Evolutionary conservation across 352 stramenopile species (phyloP).

Genomic region (Phytophthora tubulina): DNA sequence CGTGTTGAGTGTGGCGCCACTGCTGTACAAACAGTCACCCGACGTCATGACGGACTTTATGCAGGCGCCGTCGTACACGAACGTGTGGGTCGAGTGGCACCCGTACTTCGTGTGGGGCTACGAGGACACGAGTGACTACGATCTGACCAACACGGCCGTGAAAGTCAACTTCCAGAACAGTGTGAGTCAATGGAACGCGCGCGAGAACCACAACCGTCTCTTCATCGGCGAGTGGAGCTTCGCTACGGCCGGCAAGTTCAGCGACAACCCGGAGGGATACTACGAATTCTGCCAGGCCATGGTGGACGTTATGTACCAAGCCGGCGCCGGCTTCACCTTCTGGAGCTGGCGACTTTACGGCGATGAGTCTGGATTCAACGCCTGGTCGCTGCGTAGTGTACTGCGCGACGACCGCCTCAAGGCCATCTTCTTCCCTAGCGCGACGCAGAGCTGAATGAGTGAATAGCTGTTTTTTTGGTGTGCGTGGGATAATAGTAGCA

Average conservation of each 20-base stretch:
- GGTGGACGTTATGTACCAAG: slow-evolving; percentile 64
- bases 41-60: slow-evolving; percentile 63
- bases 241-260: slow-evolving; percentile 62
- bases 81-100: slow-evolving; percentile 88
- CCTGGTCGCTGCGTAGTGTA: slow-evolving; percentile 72
- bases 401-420: slow-evolving; percentile 54
- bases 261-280: slow-evolving; percentile 47
- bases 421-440: slow-evolving; percentile 30
- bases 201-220: slow-evolving; percentile 47
- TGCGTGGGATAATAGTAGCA: background rate
- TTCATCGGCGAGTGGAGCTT: slow-evolving; percentile 65
- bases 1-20: slow-evolving; percentile 61
- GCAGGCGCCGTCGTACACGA: slow-evolving; percentile 51
- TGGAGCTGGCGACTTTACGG: slow-evolving; percentile 77
- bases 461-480: slow-evolving; percentile 20
- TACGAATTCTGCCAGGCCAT: slow-evolving; percentile 64
- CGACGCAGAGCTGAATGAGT: slow-evolving; percentile 21
- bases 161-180: slow-evolving; percentile 54
- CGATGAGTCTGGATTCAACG: slow-evolving; percentile 66
- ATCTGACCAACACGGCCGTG: slow-evolving; percentile 57
- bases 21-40: slow-evolving; percentile 65
- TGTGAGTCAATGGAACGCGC: slow-evolving; percentile 51
- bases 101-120: slow-evolving; percentile 87
- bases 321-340: slow-evolving; percentile 69
- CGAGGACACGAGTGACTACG: slow-evolving; percentile 55